These are phyloP conservation scores for Globisporangium radiosum DNA, from an alignment of 352 stramenopile species.

Conservation along the genomic window DNA sequence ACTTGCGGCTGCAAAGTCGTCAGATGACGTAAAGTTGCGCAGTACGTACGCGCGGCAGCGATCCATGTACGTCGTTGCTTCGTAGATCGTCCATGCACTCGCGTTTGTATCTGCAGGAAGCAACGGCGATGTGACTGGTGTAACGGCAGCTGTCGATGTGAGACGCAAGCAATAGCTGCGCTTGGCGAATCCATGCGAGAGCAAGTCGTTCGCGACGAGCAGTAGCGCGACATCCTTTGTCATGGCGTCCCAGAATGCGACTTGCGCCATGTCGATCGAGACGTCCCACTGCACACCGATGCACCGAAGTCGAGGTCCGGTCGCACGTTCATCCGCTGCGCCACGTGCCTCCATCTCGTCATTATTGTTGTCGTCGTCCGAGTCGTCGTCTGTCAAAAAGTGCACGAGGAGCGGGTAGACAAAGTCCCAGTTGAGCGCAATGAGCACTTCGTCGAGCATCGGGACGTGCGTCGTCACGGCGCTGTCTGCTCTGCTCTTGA, in stretches of 20 bases:
- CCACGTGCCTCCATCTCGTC: no score
- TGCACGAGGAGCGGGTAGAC: constrained; percentile 56
- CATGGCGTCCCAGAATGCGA: constrained; percentile 59
- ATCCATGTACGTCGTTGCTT: constrained; percentile 58
- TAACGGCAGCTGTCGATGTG: background rate
- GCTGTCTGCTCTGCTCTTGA: constrained; percentile 20
- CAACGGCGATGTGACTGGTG: background rate
- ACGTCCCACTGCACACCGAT: constrained; percentile 61
- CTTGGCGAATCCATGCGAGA: constrained; percentile 42
- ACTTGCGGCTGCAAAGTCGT: constrained; percentile 8
- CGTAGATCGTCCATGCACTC: constrained; percentile 34
- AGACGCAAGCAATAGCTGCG: no score
- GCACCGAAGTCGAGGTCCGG: constrained; percentile 17
- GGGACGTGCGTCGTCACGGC: constrained; percentile 29
- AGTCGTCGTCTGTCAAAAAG: constrained; percentile 37
- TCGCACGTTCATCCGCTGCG: no score
- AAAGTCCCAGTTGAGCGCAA: constrained; percentile 65
- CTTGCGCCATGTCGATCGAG: constrained; percentile 44
- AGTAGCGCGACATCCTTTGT: constrained; percentile 51
- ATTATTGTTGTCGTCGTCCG: constrained; percentile 4
- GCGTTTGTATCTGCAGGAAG: background rate
- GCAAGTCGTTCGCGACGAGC: constrained; percentile 38
- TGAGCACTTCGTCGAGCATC: constrained; percentile 31
- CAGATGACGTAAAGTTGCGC: constrained; percentile 13
- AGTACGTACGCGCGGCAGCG: constrained; percentile 51